Percentiles rank a stretch among this genome's conserved stretches.
These are phyloP conservation scores for Camellia granthamiana DNA, from an alignment of 148 eudicot genomes.

Conservation along the genomic window DNA sequence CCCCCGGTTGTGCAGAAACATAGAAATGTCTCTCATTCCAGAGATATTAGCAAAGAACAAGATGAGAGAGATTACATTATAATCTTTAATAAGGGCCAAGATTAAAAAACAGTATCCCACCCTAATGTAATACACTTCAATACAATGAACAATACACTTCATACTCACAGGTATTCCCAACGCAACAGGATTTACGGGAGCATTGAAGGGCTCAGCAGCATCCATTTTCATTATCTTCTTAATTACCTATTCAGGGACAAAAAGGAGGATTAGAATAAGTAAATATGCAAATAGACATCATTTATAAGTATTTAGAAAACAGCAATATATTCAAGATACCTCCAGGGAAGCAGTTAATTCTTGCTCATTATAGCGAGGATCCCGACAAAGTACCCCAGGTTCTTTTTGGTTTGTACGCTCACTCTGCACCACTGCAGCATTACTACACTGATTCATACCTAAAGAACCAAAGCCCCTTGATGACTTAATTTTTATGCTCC, in stretches of 20 bases:
- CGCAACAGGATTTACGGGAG: conserved; percentile 81
- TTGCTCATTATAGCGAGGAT: conserved; percentile 46
- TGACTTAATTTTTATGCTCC: conserved; percentile 57
- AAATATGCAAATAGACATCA: neutral
- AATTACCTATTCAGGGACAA: conserved; percentile 44
- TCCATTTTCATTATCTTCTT: conserved; percentile 96
- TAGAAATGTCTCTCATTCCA: neutral
- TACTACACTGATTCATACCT: conserved; percentile 36
- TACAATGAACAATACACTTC: conserved; percentile 1
- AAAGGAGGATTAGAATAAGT: neutral
- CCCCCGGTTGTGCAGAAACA: neutral
- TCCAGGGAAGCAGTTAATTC: conserved; percentile 71
- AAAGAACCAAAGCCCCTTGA: conserved; percentile 41
- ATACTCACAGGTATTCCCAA: conserved; percentile 90
- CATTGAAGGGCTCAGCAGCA: conserved; percentile 90
- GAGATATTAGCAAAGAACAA: neutral
- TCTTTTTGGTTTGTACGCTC: conserved; percentile 42
- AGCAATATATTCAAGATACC: conserved; percentile 37
- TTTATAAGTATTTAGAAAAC: neutral
- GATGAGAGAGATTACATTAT: neutral
- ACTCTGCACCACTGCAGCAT: conserved; percentile 32
- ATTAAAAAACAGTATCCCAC: no score
- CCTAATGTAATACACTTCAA: no score
- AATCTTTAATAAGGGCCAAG: no score
- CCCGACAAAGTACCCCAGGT: conserved; percentile 26